A percentile compares a stretch with the other conserved stretches of the same genome.
These are phyloP conservation scores for Ophiosphaerella narmari DNA, from an alignment of 2,329 filamentous ascomycete genomes.

Conservation along the genomic window DNA sequence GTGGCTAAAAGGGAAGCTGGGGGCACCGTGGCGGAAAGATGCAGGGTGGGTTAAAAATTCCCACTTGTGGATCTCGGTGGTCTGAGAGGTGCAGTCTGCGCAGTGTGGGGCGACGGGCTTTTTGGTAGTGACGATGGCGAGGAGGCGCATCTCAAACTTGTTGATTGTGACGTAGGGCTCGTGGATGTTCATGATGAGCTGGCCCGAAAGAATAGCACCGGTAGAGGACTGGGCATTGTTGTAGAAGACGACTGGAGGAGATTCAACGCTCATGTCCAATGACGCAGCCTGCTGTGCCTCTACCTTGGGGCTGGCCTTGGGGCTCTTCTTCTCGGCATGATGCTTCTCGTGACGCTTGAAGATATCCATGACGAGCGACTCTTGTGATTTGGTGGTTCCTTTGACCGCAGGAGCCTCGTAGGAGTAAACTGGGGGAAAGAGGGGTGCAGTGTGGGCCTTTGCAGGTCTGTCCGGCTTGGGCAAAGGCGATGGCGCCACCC, in stretches of 20 bases:
- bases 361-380: conserved; percentile 46
- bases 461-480: conserved; percentile 29
- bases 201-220: conserved; percentile 83
- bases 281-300: conserved; percentile 53
- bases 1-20: conserved; percentile 87
- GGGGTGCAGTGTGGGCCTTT: conserved; percentile 25
- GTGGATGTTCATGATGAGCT: conserved; percentile 73
- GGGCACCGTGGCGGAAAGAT: conserved; percentile 57
- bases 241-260: conserved; percentile 83
- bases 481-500: conserved; percentile 39
- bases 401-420: conserved; percentile 37
- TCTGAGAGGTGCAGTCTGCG: conserved; percentile 71
- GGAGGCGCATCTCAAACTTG: conserved; percentile 73
- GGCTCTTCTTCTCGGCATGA: conserved; percentile 40
- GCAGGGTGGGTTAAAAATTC: conserved; percentile 61
- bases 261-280: conserved; percentile 73
- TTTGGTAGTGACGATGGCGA: conserved; percentile 74
- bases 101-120: conserved; percentile 82
- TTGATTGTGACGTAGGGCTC: conserved; percentile 69
- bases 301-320: too few species aligned
- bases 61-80: conserved; percentile 78
- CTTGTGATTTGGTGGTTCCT: conserved; percentile 35
- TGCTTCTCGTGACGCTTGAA: conserved; percentile 45
- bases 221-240: conserved; percentile 75
- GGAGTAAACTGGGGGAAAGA: conserved; percentile 43